Percentiles rank a stretch among this genome's conserved stretches.
Conservation (phyloP, 2,329 filamentous ascomycete genomes). For the Cladosporium sp. region DNA sequence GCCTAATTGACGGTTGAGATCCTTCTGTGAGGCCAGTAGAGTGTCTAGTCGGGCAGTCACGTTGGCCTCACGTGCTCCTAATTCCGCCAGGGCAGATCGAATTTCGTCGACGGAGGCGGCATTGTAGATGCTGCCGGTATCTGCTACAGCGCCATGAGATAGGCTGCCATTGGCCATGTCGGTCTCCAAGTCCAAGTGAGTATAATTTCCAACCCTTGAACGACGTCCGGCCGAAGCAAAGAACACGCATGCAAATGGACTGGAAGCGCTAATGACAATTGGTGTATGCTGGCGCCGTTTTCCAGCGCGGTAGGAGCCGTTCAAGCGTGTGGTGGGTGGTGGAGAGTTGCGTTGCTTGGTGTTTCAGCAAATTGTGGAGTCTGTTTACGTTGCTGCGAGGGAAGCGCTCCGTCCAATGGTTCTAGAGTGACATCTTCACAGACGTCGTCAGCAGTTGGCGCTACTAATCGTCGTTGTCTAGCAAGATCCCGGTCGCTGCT, state of each 20-base stretch:
- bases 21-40: conserved; percentile 76
- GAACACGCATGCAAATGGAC: not conserved
- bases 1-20: conserved; percentile 79
- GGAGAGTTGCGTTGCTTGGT: too few species aligned
- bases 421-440: conserved; percentile 1
- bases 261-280: not conserved
- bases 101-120: conserved; percentile 75
- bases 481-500: not conserved
- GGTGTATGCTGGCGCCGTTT: not conserved
- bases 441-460: conserved; percentile 1
- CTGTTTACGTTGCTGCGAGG: conserved; percentile 13
- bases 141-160: not conserved
- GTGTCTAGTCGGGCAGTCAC: conserved; percentile 71
- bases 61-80: conserved; percentile 70
- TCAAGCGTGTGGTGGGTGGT: too few species aligned
- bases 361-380: conserved; percentile 10
- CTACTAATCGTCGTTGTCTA: not conserved
- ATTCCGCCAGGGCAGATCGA: conserved; percentile 67
- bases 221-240: too few species aligned
- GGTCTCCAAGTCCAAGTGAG: not conserved
- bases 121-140: conserved; percentile 36
- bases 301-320: not conserved
- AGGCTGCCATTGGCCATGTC: conserved; percentile 9
- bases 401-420: conserved; percentile 2
- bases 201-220: too few species aligned